These are phyloP conservation scores for Fraxinus americana DNA, from an alignment of 257 asterid species.

Conservation along the genomic window DNA sequence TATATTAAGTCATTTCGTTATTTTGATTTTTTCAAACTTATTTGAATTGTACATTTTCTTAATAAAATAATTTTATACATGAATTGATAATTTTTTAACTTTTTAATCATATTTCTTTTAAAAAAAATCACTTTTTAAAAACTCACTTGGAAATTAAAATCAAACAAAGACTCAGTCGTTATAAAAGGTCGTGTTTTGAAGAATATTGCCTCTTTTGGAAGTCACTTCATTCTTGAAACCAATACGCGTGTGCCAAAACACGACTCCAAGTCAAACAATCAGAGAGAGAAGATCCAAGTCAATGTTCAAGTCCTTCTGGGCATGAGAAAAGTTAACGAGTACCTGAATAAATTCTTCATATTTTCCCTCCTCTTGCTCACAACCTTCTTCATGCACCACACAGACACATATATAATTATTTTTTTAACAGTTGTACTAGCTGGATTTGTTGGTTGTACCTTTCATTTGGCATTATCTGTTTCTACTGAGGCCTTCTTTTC, in stretches of 20 bases:
- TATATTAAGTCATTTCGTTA: too few species aligned
- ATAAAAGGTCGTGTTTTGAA: too few species aligned
- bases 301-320: conserved; percentile 70
- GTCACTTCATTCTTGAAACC: background rate
- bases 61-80: too few species aligned
- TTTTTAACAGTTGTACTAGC: conserved; percentile 17
- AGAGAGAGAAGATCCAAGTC: conserved; percentile 56
- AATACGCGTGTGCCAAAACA: background rate
- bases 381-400: background rate
- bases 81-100: too few species aligned
- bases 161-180: too few species aligned
- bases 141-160: too few species aligned
- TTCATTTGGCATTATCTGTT: background rate
- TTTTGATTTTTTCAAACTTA: too few species aligned
- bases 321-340: conserved; percentile 40
- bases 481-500: conserved; percentile 22
- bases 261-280: background rate
- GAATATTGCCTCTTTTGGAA: background rate
- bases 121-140: too few species aligned
- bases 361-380: background rate
- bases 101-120: too few species aligned
- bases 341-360: conserved; percentile 36
- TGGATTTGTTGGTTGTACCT: conserved; percentile 12
- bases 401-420: background rate
- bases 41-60: too few species aligned